Evolutionary conservation across 495 filamentous ascomycete genomes (phyloP).

Genomic region (Hypoxylon intermedium): DNA sequence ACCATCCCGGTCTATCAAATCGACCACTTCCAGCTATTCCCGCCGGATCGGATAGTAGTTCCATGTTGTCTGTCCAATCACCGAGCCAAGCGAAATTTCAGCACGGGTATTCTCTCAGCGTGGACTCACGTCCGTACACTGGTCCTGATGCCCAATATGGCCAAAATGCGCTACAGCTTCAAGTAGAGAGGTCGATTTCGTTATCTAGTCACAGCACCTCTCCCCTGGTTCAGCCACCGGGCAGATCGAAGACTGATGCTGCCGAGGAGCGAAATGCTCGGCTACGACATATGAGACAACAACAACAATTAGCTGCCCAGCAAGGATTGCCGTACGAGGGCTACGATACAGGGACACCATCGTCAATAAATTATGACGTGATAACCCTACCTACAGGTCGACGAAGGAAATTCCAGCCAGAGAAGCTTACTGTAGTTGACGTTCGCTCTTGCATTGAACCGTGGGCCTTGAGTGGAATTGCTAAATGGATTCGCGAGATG

Average conservation of each 20-base stretch:
- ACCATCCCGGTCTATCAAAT: conserved; percentile 77
- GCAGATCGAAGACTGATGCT: conserved; percentile 94
- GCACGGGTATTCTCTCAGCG: conserved; percentile 50
- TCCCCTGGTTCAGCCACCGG: conserved; percentile 79
- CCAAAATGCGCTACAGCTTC: conserved; percentile 50
- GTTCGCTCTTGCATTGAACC: conserved; percentile 87
- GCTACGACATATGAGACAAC: conserved; percentile 64
- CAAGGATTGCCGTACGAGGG: conserved; percentile 56
- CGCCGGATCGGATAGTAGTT: conserved; percentile 53
- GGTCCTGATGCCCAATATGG: conserved; percentile 46
- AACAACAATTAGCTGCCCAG: conserved; percentile 57
- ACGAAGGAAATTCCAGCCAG: conserved; percentile 80
- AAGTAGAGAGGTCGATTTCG: conserved; percentile 86
- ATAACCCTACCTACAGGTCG: conserved; percentile 73
- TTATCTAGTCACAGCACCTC: conserved; percentile 80
- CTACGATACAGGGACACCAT: conserved; percentile 58
- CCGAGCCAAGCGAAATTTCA: conserved; percentile 43
- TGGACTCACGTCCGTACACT: conserved; percentile 47
- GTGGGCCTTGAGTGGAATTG: conserved; percentile 91
- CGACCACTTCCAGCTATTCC: conserved; percentile 85
- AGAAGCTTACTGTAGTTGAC: conserved; percentile 83
- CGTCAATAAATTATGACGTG: conserved; percentile 67
- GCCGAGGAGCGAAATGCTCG: conserved; percentile 66
- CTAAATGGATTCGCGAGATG: conserved; percentile 85
- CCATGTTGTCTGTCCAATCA: conserved; percentile 48